Conservation (phyloP, 2,329 filamentous ascomycete genomes). For the Fusarium pseudocircinatum region DNA sequence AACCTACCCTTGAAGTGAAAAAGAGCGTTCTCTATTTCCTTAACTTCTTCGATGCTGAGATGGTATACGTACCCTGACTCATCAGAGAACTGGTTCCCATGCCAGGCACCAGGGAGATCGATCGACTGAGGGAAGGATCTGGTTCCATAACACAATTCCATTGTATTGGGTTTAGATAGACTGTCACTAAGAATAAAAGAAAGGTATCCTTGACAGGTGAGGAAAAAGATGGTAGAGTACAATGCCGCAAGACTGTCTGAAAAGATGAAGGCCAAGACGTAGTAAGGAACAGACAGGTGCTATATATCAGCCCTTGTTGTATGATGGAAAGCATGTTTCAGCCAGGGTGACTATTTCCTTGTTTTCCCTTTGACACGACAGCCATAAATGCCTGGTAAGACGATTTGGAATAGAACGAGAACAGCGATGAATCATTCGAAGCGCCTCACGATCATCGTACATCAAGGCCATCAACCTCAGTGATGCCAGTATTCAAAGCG, state of each 20-base stretch:
- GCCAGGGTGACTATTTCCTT: neutral
- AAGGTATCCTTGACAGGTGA: accelerated
- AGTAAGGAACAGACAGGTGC: accelerated
- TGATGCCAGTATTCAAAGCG: accelerated
- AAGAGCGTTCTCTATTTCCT: neutral
- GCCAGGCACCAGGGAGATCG: neutral
- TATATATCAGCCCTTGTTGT: neutral
- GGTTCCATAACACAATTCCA: neutral
- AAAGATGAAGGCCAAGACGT: neutral
- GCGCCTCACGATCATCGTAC: neutral
- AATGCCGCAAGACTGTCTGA: neutral
- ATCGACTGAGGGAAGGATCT: neutral
- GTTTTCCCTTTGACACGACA: accelerated
- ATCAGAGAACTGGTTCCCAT: accelerated
- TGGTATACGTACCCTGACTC: neutral
- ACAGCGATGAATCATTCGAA: neutral
- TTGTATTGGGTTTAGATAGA: neutral
- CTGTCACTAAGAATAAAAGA: accelerated
- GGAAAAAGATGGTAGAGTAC: too few relatives aligned
- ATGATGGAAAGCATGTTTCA: accelerated
- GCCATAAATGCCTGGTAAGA: too few relatives aligned
- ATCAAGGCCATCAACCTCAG: neutral
- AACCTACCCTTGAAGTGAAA: neutral
- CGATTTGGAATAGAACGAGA: too few relatives aligned
- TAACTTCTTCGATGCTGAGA: neutral